phyloP scores from a whole-genome alignment of 257 asterid species.

The Gardenia jasminoides region DNA sequence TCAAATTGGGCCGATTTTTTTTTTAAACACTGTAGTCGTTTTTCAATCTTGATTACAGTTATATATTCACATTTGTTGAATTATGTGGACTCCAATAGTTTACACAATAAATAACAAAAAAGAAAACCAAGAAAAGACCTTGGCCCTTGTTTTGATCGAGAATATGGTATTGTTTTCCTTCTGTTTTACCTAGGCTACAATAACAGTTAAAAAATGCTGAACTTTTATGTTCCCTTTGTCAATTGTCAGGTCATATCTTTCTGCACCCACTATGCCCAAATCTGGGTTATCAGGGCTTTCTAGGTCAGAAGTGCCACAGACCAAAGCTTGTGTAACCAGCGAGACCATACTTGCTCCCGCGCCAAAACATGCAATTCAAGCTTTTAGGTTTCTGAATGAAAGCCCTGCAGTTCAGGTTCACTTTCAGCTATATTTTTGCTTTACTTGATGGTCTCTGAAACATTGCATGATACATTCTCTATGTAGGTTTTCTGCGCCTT shows the following conservation, averaged over 20 bases:
- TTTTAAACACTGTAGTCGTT: not conserved
- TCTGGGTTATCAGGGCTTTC: slow-evolving; percentile 26
- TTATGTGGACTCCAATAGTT: not conserved
- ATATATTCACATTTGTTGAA: not conserved
- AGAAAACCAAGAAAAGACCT: not conserved
- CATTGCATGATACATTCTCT: not conserved
- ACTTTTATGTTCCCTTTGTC: not conserved
- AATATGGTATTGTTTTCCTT: not conserved
- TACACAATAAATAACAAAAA: too few relatives aligned
- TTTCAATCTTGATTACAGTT: not conserved
- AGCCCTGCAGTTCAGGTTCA: slow-evolving; percentile 32
- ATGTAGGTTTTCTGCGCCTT: too few relatives aligned
- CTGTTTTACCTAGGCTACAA: not conserved
- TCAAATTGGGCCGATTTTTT: not conserved
- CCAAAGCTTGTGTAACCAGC: slow-evolving; percentile 22
- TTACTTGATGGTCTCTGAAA: not conserved
- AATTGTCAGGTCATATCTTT: slow-evolving; percentile 52
- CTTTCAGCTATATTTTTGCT: not conserved
- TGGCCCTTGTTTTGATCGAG: not conserved
- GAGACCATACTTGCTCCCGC: slow-evolving; percentile 13
- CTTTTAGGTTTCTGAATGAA: slow-evolving; percentile 33
- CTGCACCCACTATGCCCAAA: slow-evolving; percentile 27
- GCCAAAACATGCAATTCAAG: slow-evolving; percentile 33
- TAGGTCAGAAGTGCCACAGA: slow-evolving; percentile 22
- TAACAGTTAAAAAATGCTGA: not conserved